A percentile compares a stretch with the other conserved stretches of the same genome.
These are phyloP conservation scores for Sporothrix humicola DNA, from an alignment of 2,329 filamentous ascomycete species.

Conservation along the genomic window DNA sequence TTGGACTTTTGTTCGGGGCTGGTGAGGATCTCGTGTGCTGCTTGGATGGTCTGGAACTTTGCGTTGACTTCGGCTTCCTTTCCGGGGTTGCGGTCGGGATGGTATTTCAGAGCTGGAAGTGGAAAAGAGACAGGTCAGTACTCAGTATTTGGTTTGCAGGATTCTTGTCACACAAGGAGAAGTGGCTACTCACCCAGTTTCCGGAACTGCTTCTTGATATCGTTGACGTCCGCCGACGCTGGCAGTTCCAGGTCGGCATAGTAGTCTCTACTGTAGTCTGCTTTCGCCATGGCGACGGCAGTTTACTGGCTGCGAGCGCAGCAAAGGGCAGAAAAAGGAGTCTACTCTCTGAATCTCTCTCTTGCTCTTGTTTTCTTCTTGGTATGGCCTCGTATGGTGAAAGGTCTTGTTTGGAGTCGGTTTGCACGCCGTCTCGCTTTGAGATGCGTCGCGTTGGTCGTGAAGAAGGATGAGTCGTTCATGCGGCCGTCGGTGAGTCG, in stretches of 20 bases:
- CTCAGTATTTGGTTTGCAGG: not conserved
- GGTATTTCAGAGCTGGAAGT: conserved; percentile 74
- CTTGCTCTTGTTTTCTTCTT: conserved; percentile 7
- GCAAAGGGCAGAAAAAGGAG: not conserved
- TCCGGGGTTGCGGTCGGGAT: conserved; percentile 88
- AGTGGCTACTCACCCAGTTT: conserved; percentile 67
- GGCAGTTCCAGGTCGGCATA: conserved; percentile 82
- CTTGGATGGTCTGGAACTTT: conserved; percentile 85
- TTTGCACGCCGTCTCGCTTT: not conserved
- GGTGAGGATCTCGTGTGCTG: conserved; percentile 76
- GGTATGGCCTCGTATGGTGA: not conserved
- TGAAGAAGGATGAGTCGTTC: conserved; percentile 7
- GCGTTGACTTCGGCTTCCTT: conserved; percentile 78
- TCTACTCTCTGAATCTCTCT: not conserved
- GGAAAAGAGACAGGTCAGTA: not conserved
- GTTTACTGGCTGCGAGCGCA: conserved; percentile 10
- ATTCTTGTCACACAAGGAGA: not conserved
- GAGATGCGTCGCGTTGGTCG: conserved; percentile 13
- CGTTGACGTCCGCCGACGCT: conserved; percentile 69
- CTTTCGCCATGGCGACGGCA: conserved; percentile 66
- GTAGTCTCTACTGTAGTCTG: conserved; percentile 72
- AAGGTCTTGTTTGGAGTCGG: not conserved
- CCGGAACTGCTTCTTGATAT: conserved; percentile 85
- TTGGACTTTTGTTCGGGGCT: conserved; percentile 58
- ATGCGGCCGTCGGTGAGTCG: conserved; percentile 6